Evolutionary conservation across 805 yeast species (phyloP), one percentile per base, ranked within the genome.

Genomic region (Saccharomycopsis olivae): DNA sequence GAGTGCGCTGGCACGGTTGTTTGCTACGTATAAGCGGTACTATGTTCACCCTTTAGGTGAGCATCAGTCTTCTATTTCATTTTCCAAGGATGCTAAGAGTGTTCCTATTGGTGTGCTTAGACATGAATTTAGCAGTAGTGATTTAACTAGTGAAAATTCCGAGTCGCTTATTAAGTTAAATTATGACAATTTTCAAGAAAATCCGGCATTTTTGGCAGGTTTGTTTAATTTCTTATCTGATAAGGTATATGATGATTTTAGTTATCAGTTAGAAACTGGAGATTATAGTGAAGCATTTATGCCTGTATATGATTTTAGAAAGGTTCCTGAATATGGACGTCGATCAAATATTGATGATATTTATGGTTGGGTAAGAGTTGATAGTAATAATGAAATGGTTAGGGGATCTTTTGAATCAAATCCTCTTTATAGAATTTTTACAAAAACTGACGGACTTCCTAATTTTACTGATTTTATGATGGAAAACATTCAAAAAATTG

Each of bases 231-330:
- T 55, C 14, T 46, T 61, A 3, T 20, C 38, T 0, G 40, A 50
- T 15, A 45, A 51, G 11, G 54, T 61, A 5, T 54, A 57, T 18
- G 45, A 67, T 11, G 84, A 77, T 53, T 69, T 71, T 47, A 54
- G 74, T 1, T 77, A 69, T 51, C 62, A 66, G 20, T 55, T 75
- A 52, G 83, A 76, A 43, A 74, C 81, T 1, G 64, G 71, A 3
- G 65, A 65, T 28, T 71, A 69, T 47, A 70, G 70, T 11, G 61
- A 61, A 16, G 59, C 69, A 0, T 75, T 60, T 54, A 72, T 80
- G 78, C 85, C 87, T 5, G 70, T 84, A 33, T 78, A 72, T 49
- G 94, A 83, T 53, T 64, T 78, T 46, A 65, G 92, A 43, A 71
- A 67, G 35, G 66, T 73, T 1, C 86, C 89, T 1, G 60, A 69